A percentile compares a stretch with the other conserved stretches of the same genome.
These are phyloP conservation scores for Blastocystis sp. DNA, from an alignment of 352 stramenopile genomes.

Conservation along the genomic window DNA sequence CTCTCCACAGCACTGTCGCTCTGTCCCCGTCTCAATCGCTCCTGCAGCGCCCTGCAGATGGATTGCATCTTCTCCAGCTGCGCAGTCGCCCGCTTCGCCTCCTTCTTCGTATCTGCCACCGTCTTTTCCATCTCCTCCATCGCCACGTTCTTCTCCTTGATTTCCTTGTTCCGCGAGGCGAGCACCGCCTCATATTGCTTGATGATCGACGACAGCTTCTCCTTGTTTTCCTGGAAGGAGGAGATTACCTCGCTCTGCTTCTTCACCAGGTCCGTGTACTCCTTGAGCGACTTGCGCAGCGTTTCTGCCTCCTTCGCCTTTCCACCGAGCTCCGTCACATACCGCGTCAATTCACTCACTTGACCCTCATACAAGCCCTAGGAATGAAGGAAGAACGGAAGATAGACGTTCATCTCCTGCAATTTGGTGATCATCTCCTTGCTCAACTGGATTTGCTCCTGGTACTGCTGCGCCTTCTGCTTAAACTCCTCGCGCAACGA, in stretches of 20 bases:
- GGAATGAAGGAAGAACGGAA: neutral
- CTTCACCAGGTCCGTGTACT: constrained; percentile 42
- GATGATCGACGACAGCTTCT: constrained; percentile 13
- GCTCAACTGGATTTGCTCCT: constrained; percentile 30
- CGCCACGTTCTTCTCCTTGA: constrained; percentile 40
- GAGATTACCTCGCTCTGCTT: constrained; percentile 40
- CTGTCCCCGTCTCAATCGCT: neutral
- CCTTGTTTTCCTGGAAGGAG: constrained; percentile 1
- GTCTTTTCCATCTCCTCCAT: constrained; percentile 29
- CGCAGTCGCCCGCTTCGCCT: neutral
- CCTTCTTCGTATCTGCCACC: constrained; percentile 19
- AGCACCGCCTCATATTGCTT: constrained; percentile 46
- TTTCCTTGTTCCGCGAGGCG: neutral
- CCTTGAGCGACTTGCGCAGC: neutral
- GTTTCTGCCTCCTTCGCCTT: constrained; percentile 53
- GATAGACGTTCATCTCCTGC: constrained; percentile 28
- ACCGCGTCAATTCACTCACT: constrained; percentile 10
- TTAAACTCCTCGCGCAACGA: constrained; percentile 24
- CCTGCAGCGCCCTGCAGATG: constrained; percentile 45
- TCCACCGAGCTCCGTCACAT: neutral
- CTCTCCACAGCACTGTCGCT: neutral
- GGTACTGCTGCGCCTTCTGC: constrained; percentile 22
- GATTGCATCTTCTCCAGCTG: neutral
- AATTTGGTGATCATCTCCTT: constrained; percentile 66
- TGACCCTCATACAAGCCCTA: constrained; percentile 38